Conservation (phyloP, 768 basidiomycete genomes). For the Phaffia australis region DNA sequence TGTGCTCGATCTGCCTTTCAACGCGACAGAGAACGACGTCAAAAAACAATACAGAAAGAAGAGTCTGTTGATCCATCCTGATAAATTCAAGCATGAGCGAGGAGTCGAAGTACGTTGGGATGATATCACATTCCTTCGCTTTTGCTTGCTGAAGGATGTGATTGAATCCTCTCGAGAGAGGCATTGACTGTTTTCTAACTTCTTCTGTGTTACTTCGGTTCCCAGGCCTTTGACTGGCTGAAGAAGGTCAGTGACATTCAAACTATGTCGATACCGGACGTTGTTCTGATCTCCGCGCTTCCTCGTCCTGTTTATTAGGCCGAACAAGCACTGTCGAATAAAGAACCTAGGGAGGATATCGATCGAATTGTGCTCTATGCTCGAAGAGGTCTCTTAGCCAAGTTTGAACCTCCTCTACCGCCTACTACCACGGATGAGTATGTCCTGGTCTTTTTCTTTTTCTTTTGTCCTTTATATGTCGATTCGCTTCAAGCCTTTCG, state of each 20-base stretch:
- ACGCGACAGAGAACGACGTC: constrained; percentile 57
- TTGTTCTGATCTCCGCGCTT: background rate
- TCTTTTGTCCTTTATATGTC: background rate
- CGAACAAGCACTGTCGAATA: constrained; percentile 11
- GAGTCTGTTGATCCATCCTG: constrained; percentile 76
- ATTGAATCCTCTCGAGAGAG: too few species aligned
- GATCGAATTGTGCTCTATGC: constrained; percentile 23
- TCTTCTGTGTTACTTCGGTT: constrained; percentile 36
- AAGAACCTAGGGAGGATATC: constrained; percentile 11
- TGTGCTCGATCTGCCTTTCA: constrained; percentile 62
- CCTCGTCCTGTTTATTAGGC: constrained; percentile 8
- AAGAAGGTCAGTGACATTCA: constrained; percentile 57
- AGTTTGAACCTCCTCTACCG: constrained; percentile 18
- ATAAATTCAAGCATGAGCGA: constrained; percentile 79
- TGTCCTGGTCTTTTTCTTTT: background rate
- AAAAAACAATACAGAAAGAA: constrained; percentile 58
- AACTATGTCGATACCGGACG: background rate
- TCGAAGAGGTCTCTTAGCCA: constrained; percentile 16
- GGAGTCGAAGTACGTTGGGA: constrained; percentile 34
- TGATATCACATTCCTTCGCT: too few species aligned
- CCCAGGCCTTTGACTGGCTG: constrained; percentile 84
- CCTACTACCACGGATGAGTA: constrained; percentile 13
- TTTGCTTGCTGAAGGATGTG: background rate
- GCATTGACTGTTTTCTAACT: background rate
- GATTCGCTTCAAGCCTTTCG: too few species aligned